Conservation (phyloP, 1,139 yeast genomes). For the Scheffersomyces illinoinensis region DNA sequence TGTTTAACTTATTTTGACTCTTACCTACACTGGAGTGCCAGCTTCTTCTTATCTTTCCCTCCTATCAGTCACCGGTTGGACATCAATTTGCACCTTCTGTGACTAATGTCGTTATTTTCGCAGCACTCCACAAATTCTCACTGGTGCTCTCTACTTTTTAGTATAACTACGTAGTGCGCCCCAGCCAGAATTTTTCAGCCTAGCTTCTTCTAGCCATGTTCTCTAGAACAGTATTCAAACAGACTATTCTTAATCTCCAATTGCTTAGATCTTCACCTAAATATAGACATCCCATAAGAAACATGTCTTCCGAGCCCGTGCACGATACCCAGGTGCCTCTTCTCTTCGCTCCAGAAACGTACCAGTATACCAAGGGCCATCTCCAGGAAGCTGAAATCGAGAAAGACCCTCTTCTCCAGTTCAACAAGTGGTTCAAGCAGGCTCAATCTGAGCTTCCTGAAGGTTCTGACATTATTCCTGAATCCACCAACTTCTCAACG, state of each 20-base stretch:
- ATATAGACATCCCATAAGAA: not conserved
- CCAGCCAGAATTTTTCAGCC: not conserved
- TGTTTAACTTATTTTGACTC: not conserved
- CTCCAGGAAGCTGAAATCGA: slow-evolving; percentile 56
- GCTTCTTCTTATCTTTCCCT: not conserved
- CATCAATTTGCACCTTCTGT: not conserved
- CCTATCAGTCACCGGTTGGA: not conserved
- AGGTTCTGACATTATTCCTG: slow-evolving; percentile 59
- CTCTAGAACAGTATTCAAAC: not conserved
- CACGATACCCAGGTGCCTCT: slow-evolving; percentile 18
- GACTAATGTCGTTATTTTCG: not conserved
- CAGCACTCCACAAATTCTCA: not conserved
- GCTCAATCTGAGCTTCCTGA: slow-evolving; percentile 59
- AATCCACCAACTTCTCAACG: slow-evolving; percentile 78
- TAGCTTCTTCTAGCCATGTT: not conserved
- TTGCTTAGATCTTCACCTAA: not conserved
- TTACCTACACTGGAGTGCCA: too few species aligned
- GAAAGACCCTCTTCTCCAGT: slow-evolving; percentile 70
- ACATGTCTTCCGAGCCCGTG: not conserved
- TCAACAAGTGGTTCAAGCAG: slow-evolving; percentile 80
- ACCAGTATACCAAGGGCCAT: slow-evolving; percentile 76
- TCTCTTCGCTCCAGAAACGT: slow-evolving; percentile 80
- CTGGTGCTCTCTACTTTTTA: too few species aligned
- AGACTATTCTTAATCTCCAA: not conserved
- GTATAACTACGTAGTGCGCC: not conserved